A percentile compares a stretch with the other conserved stretches of the same genome.
Evolutionary conservation across 306 rosid genomes (phyloP).

Genomic region (Glycine latifolia): DNA sequence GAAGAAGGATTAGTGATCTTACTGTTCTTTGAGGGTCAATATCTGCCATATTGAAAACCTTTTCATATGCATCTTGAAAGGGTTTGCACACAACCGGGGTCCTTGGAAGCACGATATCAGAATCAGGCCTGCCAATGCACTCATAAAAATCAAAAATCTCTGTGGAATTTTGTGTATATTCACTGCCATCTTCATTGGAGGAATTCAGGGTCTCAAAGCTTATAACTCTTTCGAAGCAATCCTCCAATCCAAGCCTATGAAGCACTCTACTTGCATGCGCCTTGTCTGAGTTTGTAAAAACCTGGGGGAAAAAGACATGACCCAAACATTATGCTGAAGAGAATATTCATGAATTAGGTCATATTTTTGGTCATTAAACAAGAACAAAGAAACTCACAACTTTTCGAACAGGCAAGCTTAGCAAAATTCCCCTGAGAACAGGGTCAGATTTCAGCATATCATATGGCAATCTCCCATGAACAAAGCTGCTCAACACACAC

Average conservation of each 20-base stretch:
- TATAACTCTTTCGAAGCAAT: slow-evolving; percentile 78
- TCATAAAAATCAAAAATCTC: slow-evolving; percentile 51
- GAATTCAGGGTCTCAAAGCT: slow-evolving; percentile 86
- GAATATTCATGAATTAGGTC: neutral
- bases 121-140: slow-evolving; percentile 52
- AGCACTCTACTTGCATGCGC: slow-evolving; percentile 72
- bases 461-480: slow-evolving; percentile 91
- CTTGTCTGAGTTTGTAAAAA: slow-evolving; percentile 77
- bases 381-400: slow-evolving; percentile 58
- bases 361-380: slow-evolving; percentile 14
- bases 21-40: slow-evolving; percentile 79
- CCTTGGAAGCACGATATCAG: slow-evolving; percentile 55
- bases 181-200: slow-evolving; percentile 38
- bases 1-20: slow-evolving; percentile 40
- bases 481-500: slow-evolving; percentile 58
- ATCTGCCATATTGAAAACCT: slow-evolving; percentile 69
- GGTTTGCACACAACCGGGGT: slow-evolving; percentile 88
- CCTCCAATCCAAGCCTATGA: slow-evolving; percentile 85
- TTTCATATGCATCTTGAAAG: slow-evolving; percentile 62
- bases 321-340: slow-evolving; percentile 9
- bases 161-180: slow-evolving; percentile 20
- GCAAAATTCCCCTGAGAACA: slow-evolving; percentile 72
- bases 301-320: slow-evolving; percentile 44
- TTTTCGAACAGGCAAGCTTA: slow-evolving; percentile 74
- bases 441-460: slow-evolving; percentile 76